These are phyloP conservation scores for Tetracladium marchalianum DNA, from an alignment of 495 filamentous ascomycete species.

Conservation along the genomic window DNA sequence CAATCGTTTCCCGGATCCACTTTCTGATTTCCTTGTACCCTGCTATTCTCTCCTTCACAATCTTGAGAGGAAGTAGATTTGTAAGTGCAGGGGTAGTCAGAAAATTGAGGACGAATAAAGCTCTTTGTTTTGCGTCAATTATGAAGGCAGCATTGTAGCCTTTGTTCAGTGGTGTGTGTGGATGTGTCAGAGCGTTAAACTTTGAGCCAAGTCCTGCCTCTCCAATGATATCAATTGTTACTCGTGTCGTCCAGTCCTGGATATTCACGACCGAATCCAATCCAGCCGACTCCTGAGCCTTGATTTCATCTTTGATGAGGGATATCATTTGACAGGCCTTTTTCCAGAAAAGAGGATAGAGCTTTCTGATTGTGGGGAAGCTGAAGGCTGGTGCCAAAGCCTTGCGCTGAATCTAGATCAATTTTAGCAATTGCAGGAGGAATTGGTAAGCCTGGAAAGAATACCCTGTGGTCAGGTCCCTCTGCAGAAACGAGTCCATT, in stretches of 20 bases:
- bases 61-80: slow-evolving; percentile 15
- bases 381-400: slow-evolving; percentile 36
- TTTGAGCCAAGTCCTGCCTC: slow-evolving; percentile 39
- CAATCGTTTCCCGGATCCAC: slow-evolving; percentile 27
- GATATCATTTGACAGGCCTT: slow-evolving; percentile 35
- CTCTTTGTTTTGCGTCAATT: slow-evolving; percentile 28
- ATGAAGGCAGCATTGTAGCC: slow-evolving; percentile 36
- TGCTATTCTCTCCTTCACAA: too few species aligned
- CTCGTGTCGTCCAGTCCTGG: slow-evolving; percentile 37
- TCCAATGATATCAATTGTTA: slow-evolving; percentile 43
- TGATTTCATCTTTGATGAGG: slow-evolving; percentile 31
- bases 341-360: slow-evolving; percentile 40
- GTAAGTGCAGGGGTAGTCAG: slow-evolving; percentile 34
- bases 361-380: slow-evolving; percentile 30
- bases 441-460: too few species aligned
- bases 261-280: slow-evolving; percentile 26
- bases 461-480: slow-evolving; percentile 8
- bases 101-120: slow-evolving; percentile 31
- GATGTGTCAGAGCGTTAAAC: slow-evolving; percentile 32
- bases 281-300: slow-evolving; percentile 15
- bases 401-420: slow-evolving; percentile 32
- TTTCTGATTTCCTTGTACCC: too few species aligned
- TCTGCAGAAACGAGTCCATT: slow-evolving; percentile 20
- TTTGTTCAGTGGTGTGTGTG: slow-evolving; percentile 29
- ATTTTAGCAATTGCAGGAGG: too few species aligned